Percentiles rank a stretch among this genome's conserved stretches.
Conservation (phyloP, 2,329 filamentous ascomycete genomes). For the Colletotrichum tamarilloi region DNA sequence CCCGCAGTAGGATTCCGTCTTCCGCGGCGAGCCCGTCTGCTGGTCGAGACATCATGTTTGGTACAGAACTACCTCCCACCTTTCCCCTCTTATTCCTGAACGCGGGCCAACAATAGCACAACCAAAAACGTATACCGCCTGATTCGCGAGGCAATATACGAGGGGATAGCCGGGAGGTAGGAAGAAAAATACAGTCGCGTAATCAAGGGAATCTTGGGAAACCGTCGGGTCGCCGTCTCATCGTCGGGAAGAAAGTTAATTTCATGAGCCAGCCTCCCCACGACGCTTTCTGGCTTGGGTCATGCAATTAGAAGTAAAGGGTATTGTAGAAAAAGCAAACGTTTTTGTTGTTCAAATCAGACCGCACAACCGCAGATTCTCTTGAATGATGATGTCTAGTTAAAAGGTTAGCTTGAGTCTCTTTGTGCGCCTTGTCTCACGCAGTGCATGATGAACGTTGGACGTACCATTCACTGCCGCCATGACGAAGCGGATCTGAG, state of each 20-base stretch:
- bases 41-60: constrained; percentile 32
- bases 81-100: constrained; percentile 18
- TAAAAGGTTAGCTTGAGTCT: constrained; percentile 2
- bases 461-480: constrained; percentile 94
- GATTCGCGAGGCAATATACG: constrained; percentile 23
- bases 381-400: constrained; percentile 98
- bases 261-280: constrained; percentile 37
- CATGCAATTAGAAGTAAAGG: constrained; percentile 49
- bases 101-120: constrained; percentile 26
- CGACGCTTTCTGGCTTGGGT: constrained; percentile 35
- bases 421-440: constrained; percentile 7
- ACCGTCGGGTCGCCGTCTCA: constrained; percentile 34
- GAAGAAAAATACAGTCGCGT: constrained; percentile 36
- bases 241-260: constrained; percentile 30
- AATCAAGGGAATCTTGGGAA: constrained; percentile 35
- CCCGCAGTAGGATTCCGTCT: background rate
- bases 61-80: constrained; percentile 28
- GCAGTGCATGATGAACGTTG: background rate
- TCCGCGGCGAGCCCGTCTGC: constrained; percentile 12
- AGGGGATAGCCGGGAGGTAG: constrained; percentile 26
- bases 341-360: constrained; percentile 76
- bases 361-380: constrained; percentile 96
- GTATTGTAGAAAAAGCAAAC: constrained; percentile 54
- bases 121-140: constrained; percentile 26
- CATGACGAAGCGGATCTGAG: constrained; percentile 99